Conservation (phyloP, 139 green algal species). For the Chlamydomonas sphaeroides region DNA sequence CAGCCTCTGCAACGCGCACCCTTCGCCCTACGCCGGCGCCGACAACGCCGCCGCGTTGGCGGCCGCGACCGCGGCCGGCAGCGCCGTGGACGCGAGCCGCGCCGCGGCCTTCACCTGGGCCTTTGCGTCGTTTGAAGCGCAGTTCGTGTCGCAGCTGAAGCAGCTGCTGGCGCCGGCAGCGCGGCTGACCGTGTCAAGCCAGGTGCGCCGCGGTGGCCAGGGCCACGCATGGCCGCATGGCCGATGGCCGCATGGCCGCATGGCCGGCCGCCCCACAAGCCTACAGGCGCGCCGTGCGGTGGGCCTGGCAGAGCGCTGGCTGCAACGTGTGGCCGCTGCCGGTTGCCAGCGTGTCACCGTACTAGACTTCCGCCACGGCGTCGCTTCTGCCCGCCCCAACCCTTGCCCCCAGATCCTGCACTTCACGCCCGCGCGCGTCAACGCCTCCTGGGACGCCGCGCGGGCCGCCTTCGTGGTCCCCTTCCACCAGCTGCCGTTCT, state of each 20-base stretch:
- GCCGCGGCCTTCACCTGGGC: slow-evolving; percentile 29
- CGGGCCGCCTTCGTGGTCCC: slow-evolving; percentile 23
- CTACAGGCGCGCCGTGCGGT: no score
- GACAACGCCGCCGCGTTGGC: no score
- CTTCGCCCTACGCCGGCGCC: background rate
- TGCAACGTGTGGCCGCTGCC: no score
- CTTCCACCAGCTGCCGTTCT: slow-evolving; percentile 38
- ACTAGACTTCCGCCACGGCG: no score
- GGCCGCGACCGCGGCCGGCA: no score
- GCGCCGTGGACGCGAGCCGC: no score
- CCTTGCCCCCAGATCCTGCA: slow-evolving; percentile 41
- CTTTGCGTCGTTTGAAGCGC: slow-evolving; percentile 29
- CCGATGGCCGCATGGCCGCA: no score
- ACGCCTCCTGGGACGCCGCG: slow-evolving; percentile 12
- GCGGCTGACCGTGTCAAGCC: slow-evolving; percentile 42
- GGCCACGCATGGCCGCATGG: no score
- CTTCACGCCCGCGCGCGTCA: slow-evolving; percentile 35
- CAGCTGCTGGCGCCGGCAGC: slow-evolving; percentile 22
- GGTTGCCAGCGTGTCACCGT: no score
- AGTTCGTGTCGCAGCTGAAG: slow-evolving; percentile 35
- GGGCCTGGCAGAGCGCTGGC: no score
- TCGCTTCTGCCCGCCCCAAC: background rate
- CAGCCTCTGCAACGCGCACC: slow-evolving; percentile 56
- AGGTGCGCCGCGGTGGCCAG: no score
- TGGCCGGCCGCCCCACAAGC: no score